Evolutionary conservation across 768 basidiomycete species (phyloP), one percentile per base, ranked within the genome.

Genomic region (Mycena floridula): DNA sequence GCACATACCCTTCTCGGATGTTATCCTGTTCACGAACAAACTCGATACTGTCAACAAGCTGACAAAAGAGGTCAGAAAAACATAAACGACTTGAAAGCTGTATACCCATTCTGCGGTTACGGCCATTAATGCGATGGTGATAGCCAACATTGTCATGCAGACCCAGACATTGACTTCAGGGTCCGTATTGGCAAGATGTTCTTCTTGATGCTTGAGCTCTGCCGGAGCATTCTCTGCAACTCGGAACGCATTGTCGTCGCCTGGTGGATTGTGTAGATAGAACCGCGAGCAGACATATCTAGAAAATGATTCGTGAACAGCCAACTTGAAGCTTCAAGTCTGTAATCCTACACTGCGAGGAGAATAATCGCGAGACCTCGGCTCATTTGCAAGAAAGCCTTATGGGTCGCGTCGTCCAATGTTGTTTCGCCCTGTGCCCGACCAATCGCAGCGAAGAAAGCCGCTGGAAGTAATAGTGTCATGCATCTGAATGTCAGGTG

Each of bases 241-340:
- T 7, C 54, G 53, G 15, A 77, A 61, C 18, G 63, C 66, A 46
- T 77, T 72, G 23, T 69, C 68, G 1, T 78, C 69, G 6, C 82
- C 82, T 0, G 85, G 85, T 2, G 84, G 84, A 53, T 85, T 74
- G 59, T 83, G 79, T 28, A 85, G 59, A 62, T 76, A 89, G 21
- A 87, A 67, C 9, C 85, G 76, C 11, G 85, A 85, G 47, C 64
- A 69, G 28, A 85, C 56, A 52, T 89, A 87, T 12, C 83, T 82
- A 21, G 9, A 43, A 4, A 4, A 5, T 16, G 9, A 28, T 13
- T 36, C n/a, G n/a, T 7, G 37, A 15, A 35, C 12, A 42, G 25
- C 27, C n/a, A 26, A 27, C 42, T 42, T 24, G 23, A 39, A n/a
- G n/a, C n/a, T n/a, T n/a, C n/a, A n/a, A n/a, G n/a, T n/a, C n/a